Evolutionary conservation across 73 alveolate species (phyloP).

Genomic region (Loxodes magnus): DNA sequence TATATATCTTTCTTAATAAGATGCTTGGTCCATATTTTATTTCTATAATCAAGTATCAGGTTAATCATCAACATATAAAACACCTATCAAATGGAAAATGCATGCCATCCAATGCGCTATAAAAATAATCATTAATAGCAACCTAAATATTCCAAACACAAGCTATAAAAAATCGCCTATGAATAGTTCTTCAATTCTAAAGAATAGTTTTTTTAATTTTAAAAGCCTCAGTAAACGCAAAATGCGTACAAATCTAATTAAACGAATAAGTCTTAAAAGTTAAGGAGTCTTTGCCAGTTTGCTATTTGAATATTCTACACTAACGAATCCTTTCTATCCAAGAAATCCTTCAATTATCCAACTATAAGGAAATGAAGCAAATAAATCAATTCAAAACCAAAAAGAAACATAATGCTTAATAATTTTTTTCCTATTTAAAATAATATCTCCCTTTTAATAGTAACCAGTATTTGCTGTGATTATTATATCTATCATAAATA

Average conservation of each 20-base stretch:
- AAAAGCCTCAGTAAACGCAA: slow-evolving; percentile 44
- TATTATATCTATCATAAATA: slow-evolving; percentile 33
- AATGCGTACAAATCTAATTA: slow-evolving; percentile 47
- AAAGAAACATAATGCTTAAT: slow-evolving; percentile 34
- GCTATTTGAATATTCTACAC: background rate
- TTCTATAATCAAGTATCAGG: slow-evolving; percentile 35
- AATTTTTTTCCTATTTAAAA: slow-evolving; percentile 32
- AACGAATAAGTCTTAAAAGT: slow-evolving; percentile 36
- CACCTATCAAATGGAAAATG: slow-evolving; percentile 33
- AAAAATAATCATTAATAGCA: slow-evolving; percentile 12
- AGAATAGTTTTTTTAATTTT: slow-evolving; percentile 48
- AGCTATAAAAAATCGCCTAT: slow-evolving; percentile 25
- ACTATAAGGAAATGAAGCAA: slow-evolving; percentile 54
- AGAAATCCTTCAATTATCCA: slow-evolving; percentile 16
- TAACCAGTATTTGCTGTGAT: slow-evolving; percentile 51
- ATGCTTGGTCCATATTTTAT: slow-evolving; percentile 9
- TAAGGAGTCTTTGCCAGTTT: slow-evolving; percentile 22
- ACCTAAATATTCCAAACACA: slow-evolving; percentile 18
- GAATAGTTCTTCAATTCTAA: slow-evolving; percentile 50
- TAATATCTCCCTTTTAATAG: slow-evolving; percentile 42
- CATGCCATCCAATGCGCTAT: slow-evolving; percentile 57
- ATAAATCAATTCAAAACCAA: slow-evolving; percentile 56
- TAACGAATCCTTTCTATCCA: background rate
- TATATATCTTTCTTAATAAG: slow-evolving; percentile 21
- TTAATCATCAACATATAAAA: slow-evolving; percentile 3